Evolutionary conservation across 257 asterid genomes (phyloP).

Genomic region (Catharanthus roseus): DNA sequence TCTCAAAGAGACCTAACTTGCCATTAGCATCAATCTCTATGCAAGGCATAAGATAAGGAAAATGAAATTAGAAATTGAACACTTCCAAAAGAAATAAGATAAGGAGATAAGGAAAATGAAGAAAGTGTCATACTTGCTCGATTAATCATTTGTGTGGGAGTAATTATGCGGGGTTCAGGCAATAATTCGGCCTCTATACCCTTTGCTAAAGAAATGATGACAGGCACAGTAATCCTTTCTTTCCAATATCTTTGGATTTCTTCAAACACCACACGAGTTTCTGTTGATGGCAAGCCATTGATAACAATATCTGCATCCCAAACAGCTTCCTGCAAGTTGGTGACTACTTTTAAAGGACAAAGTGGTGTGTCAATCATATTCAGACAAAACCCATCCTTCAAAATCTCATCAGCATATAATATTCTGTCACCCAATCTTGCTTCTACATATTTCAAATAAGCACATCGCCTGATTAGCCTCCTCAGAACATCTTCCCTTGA

Average conservation of each 20-base stretch:
- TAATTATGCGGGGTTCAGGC: conserved; percentile 64
- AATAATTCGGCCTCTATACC: conserved; percentile 74
- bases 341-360: conserved; percentile 76
- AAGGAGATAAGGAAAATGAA: neutral
- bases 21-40: neutral
- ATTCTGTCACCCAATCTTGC: conserved; percentile 74
- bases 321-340: conserved; percentile 80
- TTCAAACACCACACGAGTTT: conserved; percentile 58
- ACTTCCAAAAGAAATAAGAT: conserved; percentile 1
- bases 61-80: neutral
- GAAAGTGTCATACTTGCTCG: conserved; percentile 52
- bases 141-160: conserved; percentile 75
- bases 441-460: conserved; percentile 70
- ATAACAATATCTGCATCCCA: conserved; percentile 84
- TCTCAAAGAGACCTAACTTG: neutral
- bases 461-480: conserved; percentile 75
- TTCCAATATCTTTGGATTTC: conserved; percentile 72
- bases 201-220: conserved; percentile 69
- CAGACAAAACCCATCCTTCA: conserved; percentile 73
- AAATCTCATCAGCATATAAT: conserved; percentile 65
- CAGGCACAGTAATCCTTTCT: conserved; percentile 57
- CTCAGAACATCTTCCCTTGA: conserved; percentile 78
- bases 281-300: conserved; percentile 79
- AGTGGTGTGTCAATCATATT: conserved; percentile 82
- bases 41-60: neutral